Evolutionary conservation across 208 protist species (phyloP), one percentile per base, ranked within the genome.

Genomic region (Polymyxa betae): DNA sequence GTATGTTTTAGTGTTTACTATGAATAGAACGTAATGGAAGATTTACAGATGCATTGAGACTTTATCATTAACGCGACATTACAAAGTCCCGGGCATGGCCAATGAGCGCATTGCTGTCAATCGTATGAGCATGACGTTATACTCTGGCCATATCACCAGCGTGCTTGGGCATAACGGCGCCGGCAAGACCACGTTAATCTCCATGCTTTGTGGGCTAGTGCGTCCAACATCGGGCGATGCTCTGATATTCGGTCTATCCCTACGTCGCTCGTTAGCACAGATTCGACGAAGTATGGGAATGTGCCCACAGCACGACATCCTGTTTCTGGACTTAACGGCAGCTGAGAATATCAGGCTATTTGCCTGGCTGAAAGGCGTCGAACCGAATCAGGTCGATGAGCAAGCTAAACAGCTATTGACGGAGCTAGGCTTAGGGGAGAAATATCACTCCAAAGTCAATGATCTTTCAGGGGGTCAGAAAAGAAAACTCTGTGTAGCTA

Each of bases 301-400:
- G 43, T 95, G 94, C 78, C 93, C 93, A 35, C 94, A 95, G 92
- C 91, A 94, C 64, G 93, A 95, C 68, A 90, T 93, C 0, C 88
- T 95, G 1, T 95, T 92, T 52, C 44, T 38, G 0, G 5, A n/a
- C 20, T 87, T 95, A 10, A 95, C 93, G 38, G 92, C 93, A 0
- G 12, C 29, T 32, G 92, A 95, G 88, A 92, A 95, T 38, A 38
- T 94, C 10, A 5, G n/a, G 16, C 72, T 89, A 20, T 89, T 89
- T 44, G 88, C 88, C 46, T 40, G 29, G 46, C 88, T 89, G 5
- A 89, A 89, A 89, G 88, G 88, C 54, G 88, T 89, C 16, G 12
- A 5, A 12, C 38, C 38, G 16, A 1, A 32, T 32, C 60, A 89
- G 5, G 38, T 89, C 29, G 88, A 1, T 1, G 16, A 5, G n/a